These are phyloP conservation scores for Plasmodium coatneyi DNA, from an alignment of 169 alveolate genomes.

Conservation along the genomic window DNA sequence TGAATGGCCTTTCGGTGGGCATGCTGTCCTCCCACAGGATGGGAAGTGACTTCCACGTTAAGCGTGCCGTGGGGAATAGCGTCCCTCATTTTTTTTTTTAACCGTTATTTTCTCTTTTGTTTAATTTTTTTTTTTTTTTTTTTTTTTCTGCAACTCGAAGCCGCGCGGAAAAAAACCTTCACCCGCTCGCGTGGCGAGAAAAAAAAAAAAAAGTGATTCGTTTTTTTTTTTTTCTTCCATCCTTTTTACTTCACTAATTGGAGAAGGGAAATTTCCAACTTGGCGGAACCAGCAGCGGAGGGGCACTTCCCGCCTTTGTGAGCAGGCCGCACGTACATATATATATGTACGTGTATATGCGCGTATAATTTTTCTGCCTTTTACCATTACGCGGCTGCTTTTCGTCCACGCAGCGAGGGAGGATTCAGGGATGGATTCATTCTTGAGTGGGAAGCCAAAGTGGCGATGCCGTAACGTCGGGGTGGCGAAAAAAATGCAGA, in stretches of 20 bases:
- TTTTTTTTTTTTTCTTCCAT: not conserved
- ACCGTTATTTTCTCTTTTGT: not conserved
- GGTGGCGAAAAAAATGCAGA: not conserved
- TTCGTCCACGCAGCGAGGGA: not conserved
- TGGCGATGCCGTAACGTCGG: not conserved
- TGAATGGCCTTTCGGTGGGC: not conserved
- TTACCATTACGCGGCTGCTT: not conserved
- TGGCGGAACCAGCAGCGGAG: not conserved
- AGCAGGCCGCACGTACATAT: not conserved
- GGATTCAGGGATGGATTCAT: too few relatives aligned
- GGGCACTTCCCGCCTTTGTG: not conserved
- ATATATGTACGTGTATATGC: not conserved
- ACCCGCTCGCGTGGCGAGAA: not conserved
- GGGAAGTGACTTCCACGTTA: not conserved
- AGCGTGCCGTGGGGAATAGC: not conserved
- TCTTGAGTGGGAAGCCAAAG: not conserved
- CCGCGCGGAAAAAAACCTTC: not conserved
- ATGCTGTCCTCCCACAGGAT: not conserved
- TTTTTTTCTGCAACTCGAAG: not conserved
- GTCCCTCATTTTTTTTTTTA: not conserved
- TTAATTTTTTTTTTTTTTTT: too few relatives aligned
- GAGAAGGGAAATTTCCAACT: not conserved
- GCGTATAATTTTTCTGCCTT: not conserved
- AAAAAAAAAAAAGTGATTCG: not conserved
- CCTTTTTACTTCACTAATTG: not conserved